A percentile compares a stretch with the other conserved stretches of the same genome.
Evolutionary conservation across 2,329 filamentous ascomycete genomes (phyloP).

Genomic region (Microsporum ferrugineum): DNA sequence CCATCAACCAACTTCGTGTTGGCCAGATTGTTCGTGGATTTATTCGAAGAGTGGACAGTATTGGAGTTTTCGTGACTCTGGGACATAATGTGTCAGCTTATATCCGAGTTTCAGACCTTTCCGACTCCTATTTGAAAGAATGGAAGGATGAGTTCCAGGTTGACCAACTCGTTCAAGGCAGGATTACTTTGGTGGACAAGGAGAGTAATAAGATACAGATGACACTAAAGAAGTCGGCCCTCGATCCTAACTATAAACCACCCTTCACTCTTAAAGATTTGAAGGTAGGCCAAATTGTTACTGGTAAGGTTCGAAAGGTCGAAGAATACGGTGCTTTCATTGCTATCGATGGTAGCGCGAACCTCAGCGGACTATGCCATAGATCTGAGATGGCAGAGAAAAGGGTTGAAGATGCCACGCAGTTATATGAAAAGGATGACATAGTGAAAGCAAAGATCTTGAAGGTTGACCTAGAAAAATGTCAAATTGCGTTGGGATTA

Average conservation of each 20-base stretch:
- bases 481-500: constrained; percentile 75
- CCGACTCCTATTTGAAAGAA: constrained; percentile 83
- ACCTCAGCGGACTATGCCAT: constrained; percentile 88
- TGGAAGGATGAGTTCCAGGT: constrained; percentile 85
- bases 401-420: constrained; percentile 68
- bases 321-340: constrained; percentile 94
- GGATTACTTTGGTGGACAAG: constrained; percentile 61
- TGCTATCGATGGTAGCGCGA: constrained; percentile 71
- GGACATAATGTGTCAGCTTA: constrained; percentile 72
- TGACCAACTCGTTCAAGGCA: constrained; percentile 82
- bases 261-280: constrained; percentile 66
- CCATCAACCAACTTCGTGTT: constrained; percentile 56
- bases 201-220: constrained; percentile 64
- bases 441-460: constrained; percentile 84
- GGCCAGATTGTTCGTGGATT: constrained; percentile 83
- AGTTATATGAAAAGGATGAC: constrained; percentile 82
- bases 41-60: constrained; percentile 78
- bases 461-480: constrained; percentile 61
- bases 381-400: constrained; percentile 83
- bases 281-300: constrained; percentile 67
- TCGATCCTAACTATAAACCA: constrained; percentile 67
- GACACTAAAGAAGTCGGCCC: constrained; percentile 72
- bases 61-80: constrained; percentile 75
- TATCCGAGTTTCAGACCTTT: constrained; percentile 77
- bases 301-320: constrained; percentile 83